A percentile compares a stretch with the other conserved stretches of the same genome.
phyloP scores from a whole-genome alignment of 2,329 filamentous ascomycete species.

The Sphaerostilbella broomeana region DNA sequence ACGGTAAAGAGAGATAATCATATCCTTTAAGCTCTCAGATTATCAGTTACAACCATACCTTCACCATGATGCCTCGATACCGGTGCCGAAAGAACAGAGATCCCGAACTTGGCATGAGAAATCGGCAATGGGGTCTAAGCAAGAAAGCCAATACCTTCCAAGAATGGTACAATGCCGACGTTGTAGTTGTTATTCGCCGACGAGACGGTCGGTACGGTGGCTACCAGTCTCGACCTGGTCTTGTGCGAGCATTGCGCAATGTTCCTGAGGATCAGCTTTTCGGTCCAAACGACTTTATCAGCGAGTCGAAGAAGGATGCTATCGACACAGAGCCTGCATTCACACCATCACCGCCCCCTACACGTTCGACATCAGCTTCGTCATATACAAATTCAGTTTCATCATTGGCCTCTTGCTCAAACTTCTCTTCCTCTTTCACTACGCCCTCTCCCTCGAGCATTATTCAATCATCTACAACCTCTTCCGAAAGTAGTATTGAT shows the following conservation, averaged over 20 bases:
- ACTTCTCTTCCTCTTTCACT: no score
- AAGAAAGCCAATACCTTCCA: slow-evolving; percentile 4
- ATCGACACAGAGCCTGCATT: not conserved
- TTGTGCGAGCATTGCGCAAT: slow-evolving; percentile 2
- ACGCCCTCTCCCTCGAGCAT: no score
- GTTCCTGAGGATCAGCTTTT: slow-evolving; percentile 1
- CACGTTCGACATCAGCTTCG: not conserved
- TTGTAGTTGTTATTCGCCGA: slow-evolving; percentile 7
- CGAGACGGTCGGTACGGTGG: slow-evolving; percentile 5
- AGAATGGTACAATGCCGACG: slow-evolving; percentile 6
- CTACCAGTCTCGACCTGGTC: slow-evolving; percentile 7
- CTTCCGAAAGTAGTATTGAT: no score
- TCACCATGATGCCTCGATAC: slow-evolving; percentile 3
- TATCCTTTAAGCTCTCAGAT: no score
- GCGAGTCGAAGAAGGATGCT: not conserved
- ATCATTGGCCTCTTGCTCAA: no score
- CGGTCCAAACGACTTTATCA: not conserved
- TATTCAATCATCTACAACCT: no score
- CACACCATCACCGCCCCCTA: not conserved
- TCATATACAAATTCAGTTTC: not conserved
- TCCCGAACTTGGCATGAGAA: slow-evolving; percentile 1
- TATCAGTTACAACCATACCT: not conserved
- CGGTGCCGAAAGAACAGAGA: slow-evolving; percentile 6
- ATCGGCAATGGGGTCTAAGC: slow-evolving; percentile 3
- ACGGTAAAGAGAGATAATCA: no score